Evolutionary conservation across 331 rosid genomes (phyloP), one percentile per base, ranked within the genome.

Genomic region (Saraca asoca): DNA sequence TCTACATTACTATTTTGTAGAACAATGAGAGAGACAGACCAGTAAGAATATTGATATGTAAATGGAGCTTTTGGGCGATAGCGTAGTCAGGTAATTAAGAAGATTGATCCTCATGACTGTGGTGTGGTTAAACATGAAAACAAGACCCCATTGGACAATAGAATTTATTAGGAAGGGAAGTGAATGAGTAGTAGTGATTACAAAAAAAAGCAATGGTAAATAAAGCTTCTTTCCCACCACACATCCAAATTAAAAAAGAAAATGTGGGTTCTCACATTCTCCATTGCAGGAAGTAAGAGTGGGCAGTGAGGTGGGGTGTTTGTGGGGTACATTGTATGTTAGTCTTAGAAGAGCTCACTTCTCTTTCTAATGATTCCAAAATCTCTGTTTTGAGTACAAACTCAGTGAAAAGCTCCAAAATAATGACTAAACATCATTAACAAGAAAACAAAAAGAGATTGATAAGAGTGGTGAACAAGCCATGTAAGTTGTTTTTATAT

Each of bases 401-500:
- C 48, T 80, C 64, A 59, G 58, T 56, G 72, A 62, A 62, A 18
- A 66, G 18, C 58, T 46, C 42, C 59, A 54, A n/a, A 67, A 12
- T 10, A 16, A 58, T 0, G 41, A 14, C 20, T 12, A 31, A 17
- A 49, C 29, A 46, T 17, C 14, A 31, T 0, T 0, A 24, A 3
- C 31, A 1, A 24, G 3, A 24, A 24, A 3, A 24, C 31, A 24
- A 24, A 24, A 24, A 3, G 31, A 24, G 3, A 24, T 24, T 24
- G 31, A 24, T 24, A 24, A 24, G 31, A 3, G 1, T 24, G 31
- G 31, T 24, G 31, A 24, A 24, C 97, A 61, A 93, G 95, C 78
- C 97, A 88, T 73, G 99, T 94, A 88, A 84, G 88, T 85, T 41
- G 69, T 61, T 38, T 66, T 18, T 42, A 20, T 62, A 20, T 62